Evolutionary conservation across 768 basidiomycete genomes (phyloP), one percentile per base, ranked within the genome.

Genomic region (Tricholoma matsutake): DNA sequence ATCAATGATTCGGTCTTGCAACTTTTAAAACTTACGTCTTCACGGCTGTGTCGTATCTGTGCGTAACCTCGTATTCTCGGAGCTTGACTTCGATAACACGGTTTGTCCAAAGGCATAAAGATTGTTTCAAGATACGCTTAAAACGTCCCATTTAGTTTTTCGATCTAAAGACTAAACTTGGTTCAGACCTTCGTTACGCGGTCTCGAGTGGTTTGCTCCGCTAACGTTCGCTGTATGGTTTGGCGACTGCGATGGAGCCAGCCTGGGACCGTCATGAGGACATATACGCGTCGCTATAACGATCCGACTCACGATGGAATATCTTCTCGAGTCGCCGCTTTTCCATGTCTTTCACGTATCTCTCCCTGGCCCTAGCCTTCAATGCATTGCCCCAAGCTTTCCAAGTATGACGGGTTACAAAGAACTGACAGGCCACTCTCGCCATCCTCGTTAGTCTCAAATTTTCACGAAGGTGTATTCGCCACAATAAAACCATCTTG

Each of bases 61-160:
- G 85, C 7, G 74, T 72, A 18, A 84, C 79, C 51, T 89, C 83
- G n/a, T 91, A 69, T 69, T 92, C 90, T 31, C 86, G 83, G 56
- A 86, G 79, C 68, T 92, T 94, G 54, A 90, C 71, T 53, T 85
- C 85, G 60, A 92, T 88, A 7, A 91, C 86, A 5, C 84, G 82
- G 64, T 86, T 85, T 8, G 85, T 91, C 92, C 92, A 94, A 43
- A 69, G 74, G 18, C 74, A 70, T 59, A 94, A 69, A 2, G 79
- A 67, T 47, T 73, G 68, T n/a, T 73, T 72, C 62, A 86, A 65
- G 54, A 83, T 72, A 56, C 85, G 83, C 90, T 92, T 61, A 37
- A 59, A 35, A 35, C 6, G 20, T 32, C 64, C n/a, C 10, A 57
- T 56, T 37, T 29, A 25, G 14, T 28, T 31, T 59, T 25, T 6